phyloP scores from a whole-genome alignment of 1,284 basidiomycete genomes.

The Stygiomarasmius scandens region DNA sequence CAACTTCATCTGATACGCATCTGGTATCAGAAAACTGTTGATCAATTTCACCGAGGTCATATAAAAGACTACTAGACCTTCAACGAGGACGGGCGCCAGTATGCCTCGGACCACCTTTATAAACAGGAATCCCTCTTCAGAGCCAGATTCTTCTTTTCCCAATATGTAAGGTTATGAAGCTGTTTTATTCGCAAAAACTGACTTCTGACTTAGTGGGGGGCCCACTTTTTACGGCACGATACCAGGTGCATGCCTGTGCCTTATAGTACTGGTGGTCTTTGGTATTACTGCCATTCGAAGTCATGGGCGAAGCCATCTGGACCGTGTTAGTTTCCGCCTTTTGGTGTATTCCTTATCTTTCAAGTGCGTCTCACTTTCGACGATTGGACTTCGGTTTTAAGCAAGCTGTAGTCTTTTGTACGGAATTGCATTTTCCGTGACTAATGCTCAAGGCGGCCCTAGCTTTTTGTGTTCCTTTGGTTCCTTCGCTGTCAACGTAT shows the following conservation, averaged over 20 bases:
- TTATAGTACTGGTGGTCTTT: conserved; percentile 23
- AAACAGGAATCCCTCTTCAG: too few species aligned
- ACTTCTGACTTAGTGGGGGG: conserved; percentile 11
- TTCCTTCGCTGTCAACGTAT: conserved; percentile 22
- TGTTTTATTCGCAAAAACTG: too few species aligned
- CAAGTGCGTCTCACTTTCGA: conserved; percentile 20
- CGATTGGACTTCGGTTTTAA: background rate
- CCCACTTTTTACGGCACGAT: conserved; percentile 19
- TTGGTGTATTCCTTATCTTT: conserved; percentile 20
- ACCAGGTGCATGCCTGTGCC: conserved; percentile 21
- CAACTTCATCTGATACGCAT: too few species aligned
- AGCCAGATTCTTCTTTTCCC: too few species aligned
- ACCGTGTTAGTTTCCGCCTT: conserved; percentile 29
- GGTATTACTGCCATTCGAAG: conserved; percentile 10
- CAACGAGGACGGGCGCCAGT: too few species aligned
- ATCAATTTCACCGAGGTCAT: too few species aligned
- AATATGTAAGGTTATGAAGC: too few species aligned
- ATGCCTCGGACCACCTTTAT: too few species aligned
- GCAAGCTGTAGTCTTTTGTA: conserved; percentile 19
- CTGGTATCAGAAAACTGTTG: too few species aligned
- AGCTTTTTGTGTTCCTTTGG: conserved; percentile 18
- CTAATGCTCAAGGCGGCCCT: conserved; percentile 12
- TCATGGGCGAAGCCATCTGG: conserved; percentile 16
- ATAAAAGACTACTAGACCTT: too few species aligned
- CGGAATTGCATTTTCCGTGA: conserved; percentile 18